These are phyloP conservation scores for Hamamelis virginiana DNA, from an alignment of 164 flowering plant genomes.

Conservation along the genomic window DNA sequence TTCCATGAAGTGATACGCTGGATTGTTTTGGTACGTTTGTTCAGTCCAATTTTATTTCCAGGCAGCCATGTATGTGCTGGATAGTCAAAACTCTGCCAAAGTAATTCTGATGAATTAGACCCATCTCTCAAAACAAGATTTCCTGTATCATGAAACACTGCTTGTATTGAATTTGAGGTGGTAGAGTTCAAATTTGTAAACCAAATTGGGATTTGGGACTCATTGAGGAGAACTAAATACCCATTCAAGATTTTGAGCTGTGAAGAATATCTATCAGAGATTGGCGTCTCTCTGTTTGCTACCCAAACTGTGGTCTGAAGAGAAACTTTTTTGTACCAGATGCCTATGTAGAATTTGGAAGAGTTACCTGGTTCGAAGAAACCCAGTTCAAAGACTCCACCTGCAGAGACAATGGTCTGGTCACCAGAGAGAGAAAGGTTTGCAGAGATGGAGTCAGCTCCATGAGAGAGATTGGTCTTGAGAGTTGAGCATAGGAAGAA, in stretches of 20 bases:
- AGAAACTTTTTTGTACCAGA: constrained; percentile 39
- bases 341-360: constrained; percentile 45
- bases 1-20: constrained; percentile 54
- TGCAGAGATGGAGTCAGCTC: constrained; percentile 34
- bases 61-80: constrained; percentile 60
- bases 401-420: constrained; percentile 42
- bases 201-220: constrained; percentile 40
- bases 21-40: constrained; percentile 28
- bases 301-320: constrained; percentile 46
- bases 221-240: constrained; percentile 46
- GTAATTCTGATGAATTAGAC: constrained; percentile 11
- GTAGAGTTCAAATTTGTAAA: constrained; percentile 36
- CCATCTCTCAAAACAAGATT: constrained; percentile 48
- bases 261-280: constrained; percentile 32
- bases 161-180: constrained; percentile 20
- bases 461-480: constrained; percentile 12
- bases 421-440: constrained; percentile 40
- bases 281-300: constrained; percentile 50
- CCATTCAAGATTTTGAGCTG: constrained; percentile 37
- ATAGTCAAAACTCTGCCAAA: constrained; percentile 68
- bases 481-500: constrained; percentile 14
- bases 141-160: constrained; percentile 46
- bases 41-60: constrained; percentile 32
- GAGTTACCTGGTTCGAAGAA: constrained; percentile 63
- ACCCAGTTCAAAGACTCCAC: constrained; percentile 42